Base-by-base conservation (phyloP, 2,329 filamentous ascomycete genomes). In the Fusarium nygamai region DNA sequence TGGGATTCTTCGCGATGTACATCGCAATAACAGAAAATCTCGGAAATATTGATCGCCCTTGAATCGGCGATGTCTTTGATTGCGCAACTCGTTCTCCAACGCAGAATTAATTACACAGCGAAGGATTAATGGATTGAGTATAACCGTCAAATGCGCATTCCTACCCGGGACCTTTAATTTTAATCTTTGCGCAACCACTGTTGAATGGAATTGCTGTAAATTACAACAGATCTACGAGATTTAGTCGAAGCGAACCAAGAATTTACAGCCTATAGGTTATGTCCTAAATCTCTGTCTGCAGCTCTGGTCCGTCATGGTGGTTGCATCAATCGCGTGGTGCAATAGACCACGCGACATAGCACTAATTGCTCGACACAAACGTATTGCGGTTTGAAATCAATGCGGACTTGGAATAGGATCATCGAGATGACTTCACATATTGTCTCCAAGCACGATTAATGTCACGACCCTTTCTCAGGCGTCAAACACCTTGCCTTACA, bases 191-290 rank as follows among this genome's bases (percentile, higher is more conserved):
- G 33, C 9, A 54, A 54, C 0, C 17, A 36, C 3, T 5, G 8
- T 16, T 16, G 11, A 27, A 2, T 20, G 8, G 50, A 54, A 16
- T 17, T 38, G n/a, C 19, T 29, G 13, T 22, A 54, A 38, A 36
- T 53, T 53, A 22, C 50, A 4, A 7, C 1, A 22, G 0, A 12
- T 53, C 3, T 53, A 27, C n/a, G 14, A 22, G 3, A 8, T 6
- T 6, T 27, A 27, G 5, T 7, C 19, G 13, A 53, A 20, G 47
- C 5, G 9, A n/a, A 50, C 3, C 6, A n/a, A 6, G 9, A n/a
- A 24, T 19, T 13, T 50, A 20, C 14, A 7, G 3, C 22, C 11
- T 33, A 7, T 10, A 33, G 16, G 0, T 3, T 0, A n/a, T 11
- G 4, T 19, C 7, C 29, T 7, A 3, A 33, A 24, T 4, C 6